A percentile compares a stretch with the other conserved stretches of the same genome.
phyloP scores from a whole-genome alignment of 2,329 filamentous ascomycete species.

The Colletotrichum tropicale region DNA sequence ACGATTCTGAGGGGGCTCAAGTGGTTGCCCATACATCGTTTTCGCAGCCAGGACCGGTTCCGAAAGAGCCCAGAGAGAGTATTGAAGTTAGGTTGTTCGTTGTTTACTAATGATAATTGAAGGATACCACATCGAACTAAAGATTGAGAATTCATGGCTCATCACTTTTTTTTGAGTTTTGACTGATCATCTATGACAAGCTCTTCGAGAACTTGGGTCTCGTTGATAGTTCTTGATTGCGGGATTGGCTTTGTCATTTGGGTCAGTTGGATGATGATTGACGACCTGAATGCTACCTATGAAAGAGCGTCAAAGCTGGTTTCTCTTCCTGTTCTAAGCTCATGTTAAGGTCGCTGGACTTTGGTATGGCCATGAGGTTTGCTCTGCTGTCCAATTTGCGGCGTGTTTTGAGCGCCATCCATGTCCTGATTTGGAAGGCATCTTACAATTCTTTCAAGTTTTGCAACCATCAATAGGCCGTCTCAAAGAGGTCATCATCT shows the following conservation, averaged over 20 bases:
- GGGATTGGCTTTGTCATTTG: neutral
- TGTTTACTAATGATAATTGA: neutral
- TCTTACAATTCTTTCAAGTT: neutral
- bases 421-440: neutral
- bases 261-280: no score
- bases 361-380: rapidly evolving
- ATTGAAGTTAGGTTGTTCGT: conserved; percentile 2
- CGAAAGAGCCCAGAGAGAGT: neutral
- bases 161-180: neutral
- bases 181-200: neutral
- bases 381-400: rapidly evolving
- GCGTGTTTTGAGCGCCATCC: neutral
- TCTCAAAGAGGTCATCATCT: neutral
- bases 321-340: no score
- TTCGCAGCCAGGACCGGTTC: neutral
- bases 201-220: neutral
- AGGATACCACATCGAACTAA: neutral
- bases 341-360: neutral
- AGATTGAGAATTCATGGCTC: neutral
- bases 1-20: neutral
- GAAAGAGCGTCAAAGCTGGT: no score
- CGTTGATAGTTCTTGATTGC: neutral
- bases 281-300: no score
- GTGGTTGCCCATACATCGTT: neutral
- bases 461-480: neutral